These are phyloP conservation scores for Monosporascus sp. DNA, from an alignment of 2,329 filamentous ascomycete species.

Conservation along the genomic window DNA sequence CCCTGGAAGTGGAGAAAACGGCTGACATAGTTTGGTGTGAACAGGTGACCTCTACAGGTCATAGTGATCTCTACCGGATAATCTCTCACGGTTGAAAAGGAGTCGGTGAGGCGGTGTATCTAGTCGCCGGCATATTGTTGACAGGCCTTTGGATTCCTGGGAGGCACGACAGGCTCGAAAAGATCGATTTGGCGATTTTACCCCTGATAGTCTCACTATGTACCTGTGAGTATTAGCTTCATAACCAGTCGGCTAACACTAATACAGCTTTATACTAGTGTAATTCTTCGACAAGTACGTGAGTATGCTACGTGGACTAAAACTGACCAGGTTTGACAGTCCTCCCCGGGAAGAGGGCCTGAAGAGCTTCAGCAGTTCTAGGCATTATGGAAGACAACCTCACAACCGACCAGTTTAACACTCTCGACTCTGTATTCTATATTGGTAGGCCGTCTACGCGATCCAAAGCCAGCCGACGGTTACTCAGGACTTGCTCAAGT, in stretches of 20 bases:
- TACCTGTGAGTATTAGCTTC: background rate
- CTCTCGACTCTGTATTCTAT: conserved; percentile 4
- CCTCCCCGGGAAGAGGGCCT: no score
- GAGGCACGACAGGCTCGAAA: conserved; percentile 1
- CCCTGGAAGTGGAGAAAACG: conserved; percentile 16
- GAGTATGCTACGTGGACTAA: background rate
- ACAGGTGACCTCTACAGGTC: background rate
- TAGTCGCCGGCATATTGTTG: conserved; percentile 1
- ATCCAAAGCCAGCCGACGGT: background rate
- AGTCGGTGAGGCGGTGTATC: conserved; percentile 3
- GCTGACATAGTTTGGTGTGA: background rate
- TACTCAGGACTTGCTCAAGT: background rate
- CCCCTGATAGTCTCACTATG: conserved; percentile 3
- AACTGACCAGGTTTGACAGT: background rate
- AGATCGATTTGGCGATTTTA: conserved; percentile 3
- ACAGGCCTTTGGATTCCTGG: background rate
- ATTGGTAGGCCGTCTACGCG: background rate
- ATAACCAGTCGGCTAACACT: no score
- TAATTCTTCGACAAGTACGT: conserved; percentile 4
- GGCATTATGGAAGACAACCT: conserved; percentile 5
- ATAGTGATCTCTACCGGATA: background rate
- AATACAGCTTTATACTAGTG: background rate
- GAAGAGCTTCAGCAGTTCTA: conserved; percentile 1
- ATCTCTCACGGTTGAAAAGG: background rate
- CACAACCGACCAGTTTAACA: conserved; percentile 3